Conservation (phyloP, 2,329 filamentous ascomycete genomes). For the Samsoniella hepiali region DNA sequence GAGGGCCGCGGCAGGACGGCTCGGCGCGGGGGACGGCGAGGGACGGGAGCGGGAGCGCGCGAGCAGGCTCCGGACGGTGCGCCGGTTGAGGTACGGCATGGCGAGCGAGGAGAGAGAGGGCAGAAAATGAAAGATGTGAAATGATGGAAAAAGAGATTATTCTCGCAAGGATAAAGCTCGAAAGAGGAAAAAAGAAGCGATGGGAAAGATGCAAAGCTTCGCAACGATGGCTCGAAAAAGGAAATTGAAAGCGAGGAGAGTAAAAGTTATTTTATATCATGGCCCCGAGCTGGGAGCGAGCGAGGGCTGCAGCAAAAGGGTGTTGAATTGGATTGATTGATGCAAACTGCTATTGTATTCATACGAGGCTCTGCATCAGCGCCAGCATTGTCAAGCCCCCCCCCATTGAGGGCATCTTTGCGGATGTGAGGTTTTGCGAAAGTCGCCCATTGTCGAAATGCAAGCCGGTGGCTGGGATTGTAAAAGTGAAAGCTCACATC, state of each 20-base stretch:
- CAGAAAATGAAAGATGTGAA: no score
- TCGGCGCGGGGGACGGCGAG: not conserved
- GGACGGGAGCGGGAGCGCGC: conserved; percentile 1
- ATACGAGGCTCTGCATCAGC: no score
- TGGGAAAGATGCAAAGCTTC: not conserved
- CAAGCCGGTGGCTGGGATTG: not conserved
- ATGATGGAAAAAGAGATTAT: not conserved
- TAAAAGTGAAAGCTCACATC: not conserved
- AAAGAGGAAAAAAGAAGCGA: not conserved
- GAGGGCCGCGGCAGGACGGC: not conserved
- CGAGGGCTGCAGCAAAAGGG: not conserved
- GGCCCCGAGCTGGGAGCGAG: no score
- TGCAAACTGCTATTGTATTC: conserved; percentile 2
- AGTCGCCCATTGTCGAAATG: not conserved
- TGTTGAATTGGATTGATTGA: not conserved
- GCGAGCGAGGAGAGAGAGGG: not conserved
- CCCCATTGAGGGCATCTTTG: no score
- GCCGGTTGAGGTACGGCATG: conserved; percentile 15
- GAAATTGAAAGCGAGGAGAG: not conserved
- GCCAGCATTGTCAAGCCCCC: no score
- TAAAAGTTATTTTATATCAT: not conserved
- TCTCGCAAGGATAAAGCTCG: not conserved
- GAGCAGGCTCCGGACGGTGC: conserved; percentile 7
- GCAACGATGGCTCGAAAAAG: not conserved
- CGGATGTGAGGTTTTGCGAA: not conserved